Conservation (phyloP, 1,284 basidiomycete genomes). For the Abortiporus biennis region DNA sequence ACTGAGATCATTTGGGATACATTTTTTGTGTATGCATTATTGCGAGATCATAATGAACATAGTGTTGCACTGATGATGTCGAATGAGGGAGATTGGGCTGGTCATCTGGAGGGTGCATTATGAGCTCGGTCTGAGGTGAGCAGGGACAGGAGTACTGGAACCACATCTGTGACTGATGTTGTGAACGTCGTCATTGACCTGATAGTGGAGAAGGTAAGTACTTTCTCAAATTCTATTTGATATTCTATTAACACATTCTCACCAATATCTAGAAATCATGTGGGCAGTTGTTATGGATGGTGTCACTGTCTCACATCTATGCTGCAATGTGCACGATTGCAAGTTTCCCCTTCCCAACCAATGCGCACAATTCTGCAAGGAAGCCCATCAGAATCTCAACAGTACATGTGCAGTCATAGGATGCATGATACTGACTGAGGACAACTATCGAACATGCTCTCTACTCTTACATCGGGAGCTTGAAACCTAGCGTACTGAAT, state of each 20-base stretch:
- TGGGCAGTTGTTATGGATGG: constrained; percentile 23
- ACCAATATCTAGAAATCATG: not conserved
- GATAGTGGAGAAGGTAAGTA: too few species aligned
- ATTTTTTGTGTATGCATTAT: not conserved
- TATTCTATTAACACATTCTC: too few species aligned
- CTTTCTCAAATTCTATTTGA: not conserved
- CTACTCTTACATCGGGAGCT: not conserved
- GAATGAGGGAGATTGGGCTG: too few species aligned
- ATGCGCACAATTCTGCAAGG: not conserved
- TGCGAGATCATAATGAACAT: too few species aligned
- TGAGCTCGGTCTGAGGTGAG: too few species aligned
- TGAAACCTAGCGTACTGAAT: not conserved
- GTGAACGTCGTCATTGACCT: not conserved
- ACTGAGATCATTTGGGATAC: not conserved
- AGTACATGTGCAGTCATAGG: not conserved
- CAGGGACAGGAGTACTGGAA: not conserved
- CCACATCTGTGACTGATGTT: not conserved
- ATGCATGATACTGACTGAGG: not conserved
- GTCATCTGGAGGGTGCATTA: not conserved
- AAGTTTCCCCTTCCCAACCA: not conserved
- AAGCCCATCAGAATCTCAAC: not conserved
- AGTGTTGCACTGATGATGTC: too few species aligned
- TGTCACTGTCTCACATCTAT: constrained; percentile 25
- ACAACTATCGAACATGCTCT: not conserved
- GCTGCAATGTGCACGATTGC: constrained; percentile 14